Percentiles rank a stretch among this genome's conserved stretches.
Evolutionary conservation across 2,329 filamentous ascomycete genomes (phyloP).

Genomic region (Parasarocladium wereldwijsianum): DNA sequence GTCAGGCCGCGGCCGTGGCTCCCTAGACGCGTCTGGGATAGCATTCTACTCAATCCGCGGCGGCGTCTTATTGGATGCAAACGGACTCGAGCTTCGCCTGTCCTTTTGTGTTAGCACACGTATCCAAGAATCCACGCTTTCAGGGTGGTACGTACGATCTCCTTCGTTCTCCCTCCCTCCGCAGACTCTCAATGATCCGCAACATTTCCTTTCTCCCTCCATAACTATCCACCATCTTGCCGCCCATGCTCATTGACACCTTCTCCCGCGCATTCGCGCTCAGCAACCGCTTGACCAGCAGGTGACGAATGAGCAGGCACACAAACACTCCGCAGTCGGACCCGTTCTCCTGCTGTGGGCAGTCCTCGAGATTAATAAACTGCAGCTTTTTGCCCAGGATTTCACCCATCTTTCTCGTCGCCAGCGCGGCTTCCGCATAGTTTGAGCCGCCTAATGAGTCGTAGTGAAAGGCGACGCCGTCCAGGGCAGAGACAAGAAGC

Average conservation of each 20-base stretch:
- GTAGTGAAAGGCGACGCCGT: conserved; percentile 92
- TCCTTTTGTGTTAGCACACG: neutral
- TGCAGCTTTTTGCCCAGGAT: conserved; percentile 53
- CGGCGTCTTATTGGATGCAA: conserved; percentile 21
- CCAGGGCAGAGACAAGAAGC: conserved; percentile 74
- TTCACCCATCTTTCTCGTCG: conserved; percentile 52
- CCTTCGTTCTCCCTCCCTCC: conserved; percentile 75
- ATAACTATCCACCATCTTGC: conserved; percentile 66
- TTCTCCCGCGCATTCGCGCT: conserved; percentile 69
- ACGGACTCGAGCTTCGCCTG: conserved; percentile 23
- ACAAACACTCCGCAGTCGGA: conserved; percentile 95
- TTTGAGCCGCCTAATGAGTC: conserved; percentile 73
- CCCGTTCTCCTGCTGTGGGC: conserved; percentile 80
- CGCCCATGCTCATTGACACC: conserved; percentile 85
- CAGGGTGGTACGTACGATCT: conserved; percentile 48
- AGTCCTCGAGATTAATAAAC: conserved; percentile 73
- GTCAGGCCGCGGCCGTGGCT: no score
- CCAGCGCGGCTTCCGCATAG: conserved; percentile 53
- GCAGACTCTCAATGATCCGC: conserved; percentile 70
- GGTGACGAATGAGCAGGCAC: conserved; percentile 83
- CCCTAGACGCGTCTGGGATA: no score
- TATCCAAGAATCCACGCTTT: neutral
- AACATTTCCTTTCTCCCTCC: conserved; percentile 83
- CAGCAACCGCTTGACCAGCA: conserved; percentile 74
- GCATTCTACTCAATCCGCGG: conserved; percentile 27